A percentile compares a stretch with the other conserved stretches of the same genome.
These are phyloP conservation scores for Cryptosporidium xiaoi DNA, from an alignment of 169 alveolate species.

Conservation along the genomic window DNA sequence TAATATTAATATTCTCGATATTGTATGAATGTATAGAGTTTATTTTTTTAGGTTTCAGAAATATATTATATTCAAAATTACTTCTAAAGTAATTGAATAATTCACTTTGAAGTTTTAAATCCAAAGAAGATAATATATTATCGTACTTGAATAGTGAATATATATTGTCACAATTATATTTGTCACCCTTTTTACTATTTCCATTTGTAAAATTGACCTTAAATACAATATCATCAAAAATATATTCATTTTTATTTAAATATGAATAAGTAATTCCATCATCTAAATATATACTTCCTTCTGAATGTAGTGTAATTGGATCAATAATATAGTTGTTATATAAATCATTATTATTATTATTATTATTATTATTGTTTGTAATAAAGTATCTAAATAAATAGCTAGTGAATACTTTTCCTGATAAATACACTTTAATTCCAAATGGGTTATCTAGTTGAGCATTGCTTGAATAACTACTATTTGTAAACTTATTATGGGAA, in stretches of 20 bases:
- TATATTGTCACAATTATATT: neutral
- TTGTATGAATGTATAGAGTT: neutral
- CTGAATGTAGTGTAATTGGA: conserved; percentile 39
- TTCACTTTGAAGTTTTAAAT: conserved; percentile 8
- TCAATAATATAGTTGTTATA: conserved; percentile 39
- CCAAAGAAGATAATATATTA: conserved; percentile 3
- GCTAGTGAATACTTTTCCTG: conserved; percentile 17
- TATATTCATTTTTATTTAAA: conserved; percentile 18
- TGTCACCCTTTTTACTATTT: neutral
- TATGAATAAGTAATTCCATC: conserved; percentile 52
- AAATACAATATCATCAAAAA: conserved; percentile 41
- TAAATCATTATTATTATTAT: neutral
- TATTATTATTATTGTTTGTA: neutral
- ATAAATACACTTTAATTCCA: conserved; percentile 23
- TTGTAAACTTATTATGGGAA: neutral
- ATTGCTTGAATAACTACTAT: conserved; percentile 18
- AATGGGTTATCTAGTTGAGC: conserved; percentile 18
- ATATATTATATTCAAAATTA: conserved; percentile 13
- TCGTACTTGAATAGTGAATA: neutral
- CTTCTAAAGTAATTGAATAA: conserved; percentile 19
- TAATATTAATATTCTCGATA: neutral
- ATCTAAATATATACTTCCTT: conserved; percentile 59
- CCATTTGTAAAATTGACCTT: neutral
- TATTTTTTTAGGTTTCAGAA: conserved; percentile 1
- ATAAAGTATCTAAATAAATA: conserved; percentile 1